Evolutionary conservation across 805 yeast genomes (phyloP).

Genomic region (Monosporozyma servazzii): DNA sequence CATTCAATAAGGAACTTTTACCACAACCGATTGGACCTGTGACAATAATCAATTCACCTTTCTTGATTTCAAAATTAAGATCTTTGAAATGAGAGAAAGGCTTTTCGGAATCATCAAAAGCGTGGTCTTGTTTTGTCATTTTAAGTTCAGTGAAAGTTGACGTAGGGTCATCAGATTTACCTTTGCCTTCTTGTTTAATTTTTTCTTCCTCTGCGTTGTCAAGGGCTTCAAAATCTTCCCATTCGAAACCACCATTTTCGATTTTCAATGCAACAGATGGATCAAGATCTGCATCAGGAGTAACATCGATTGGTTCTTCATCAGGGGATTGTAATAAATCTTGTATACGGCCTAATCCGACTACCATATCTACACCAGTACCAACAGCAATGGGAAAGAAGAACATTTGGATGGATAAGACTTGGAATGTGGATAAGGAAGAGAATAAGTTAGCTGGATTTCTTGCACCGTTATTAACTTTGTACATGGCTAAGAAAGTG

Average conservation of each 20-base stretch:
- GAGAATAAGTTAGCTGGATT: constrained; percentile 60
- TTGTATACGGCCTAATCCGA: constrained; percentile 52
- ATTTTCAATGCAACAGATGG: constrained; percentile 40
- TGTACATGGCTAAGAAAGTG: constrained; percentile 39
- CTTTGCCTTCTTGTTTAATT: neutral
- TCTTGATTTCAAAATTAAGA: constrained; percentile 43
- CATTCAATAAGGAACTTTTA: constrained; percentile 61
- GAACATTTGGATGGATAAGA: constrained; percentile 51
- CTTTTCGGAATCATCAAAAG: constrained; percentile 1
- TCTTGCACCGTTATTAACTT: constrained; percentile 33
- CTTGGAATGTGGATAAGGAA: constrained; percentile 58
- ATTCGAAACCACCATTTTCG: constrained; percentile 48
- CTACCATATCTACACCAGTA: constrained; percentile 56
- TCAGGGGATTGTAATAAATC: constrained; percentile 41
- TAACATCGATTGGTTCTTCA: constrained; percentile 19
- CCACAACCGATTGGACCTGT: constrained; percentile 75
- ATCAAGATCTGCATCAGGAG: constrained; percentile 14
- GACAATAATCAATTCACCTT: constrained; percentile 56
- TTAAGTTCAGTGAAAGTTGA: neutral
- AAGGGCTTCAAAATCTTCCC: constrained; percentile 47
- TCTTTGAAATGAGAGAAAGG: constrained; percentile 36
- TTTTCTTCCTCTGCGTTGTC: constrained; percentile 18
- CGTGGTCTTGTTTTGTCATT: neutral
- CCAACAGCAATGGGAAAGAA: constrained; percentile 65
- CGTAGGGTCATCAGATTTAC: neutral